Conservation (phyloP, 1,139 yeast genomes). For the Lodderomyces theae region DNA sequence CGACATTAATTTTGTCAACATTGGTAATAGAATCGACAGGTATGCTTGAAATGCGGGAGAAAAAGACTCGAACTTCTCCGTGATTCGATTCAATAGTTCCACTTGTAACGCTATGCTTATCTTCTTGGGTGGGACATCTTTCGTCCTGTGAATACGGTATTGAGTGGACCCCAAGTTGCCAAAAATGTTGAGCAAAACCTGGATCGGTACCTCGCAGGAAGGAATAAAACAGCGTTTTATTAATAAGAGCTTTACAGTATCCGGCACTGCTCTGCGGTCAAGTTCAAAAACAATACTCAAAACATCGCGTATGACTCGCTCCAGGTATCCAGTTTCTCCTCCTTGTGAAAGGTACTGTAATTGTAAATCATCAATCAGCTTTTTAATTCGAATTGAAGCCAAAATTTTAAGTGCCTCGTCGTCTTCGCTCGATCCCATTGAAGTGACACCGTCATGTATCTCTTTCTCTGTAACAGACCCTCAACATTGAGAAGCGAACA, state of each 20-base stretch:
- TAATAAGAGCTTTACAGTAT: not conserved
- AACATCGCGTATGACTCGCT: conserved; percentile 1
- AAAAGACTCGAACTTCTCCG: conserved; percentile 23
- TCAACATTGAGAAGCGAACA: too few relatives aligned
- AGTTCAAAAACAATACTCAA: not conserved
- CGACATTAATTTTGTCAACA: conserved; percentile 26
- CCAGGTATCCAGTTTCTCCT: not conserved
- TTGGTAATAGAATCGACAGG: conserved; percentile 21
- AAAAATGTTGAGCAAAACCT: conserved; percentile 21
- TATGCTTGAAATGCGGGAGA: conserved; percentile 16
- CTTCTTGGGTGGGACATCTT: conserved; percentile 19
- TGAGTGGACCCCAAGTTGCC: conserved; percentile 28
- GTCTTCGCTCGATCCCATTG: conserved; percentile 1
- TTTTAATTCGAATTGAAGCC: not conserved
- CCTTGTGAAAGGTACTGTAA: not conserved
- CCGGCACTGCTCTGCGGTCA: not conserved
- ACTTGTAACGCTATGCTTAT: conserved; percentile 20
- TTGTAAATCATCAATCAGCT: not conserved
- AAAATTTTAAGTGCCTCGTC: not conserved
- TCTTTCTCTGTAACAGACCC: too few relatives aligned
- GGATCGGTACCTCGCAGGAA: conserved; percentile 9
- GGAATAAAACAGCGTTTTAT: conserved; percentile 13
- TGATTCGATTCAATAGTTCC: conserved; percentile 27
- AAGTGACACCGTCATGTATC: not conserved
- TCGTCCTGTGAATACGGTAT: conserved; percentile 20